Conservation (phyloP, 2,329 filamentous ascomycete genomes). For the Coniella lustricola region DNA sequence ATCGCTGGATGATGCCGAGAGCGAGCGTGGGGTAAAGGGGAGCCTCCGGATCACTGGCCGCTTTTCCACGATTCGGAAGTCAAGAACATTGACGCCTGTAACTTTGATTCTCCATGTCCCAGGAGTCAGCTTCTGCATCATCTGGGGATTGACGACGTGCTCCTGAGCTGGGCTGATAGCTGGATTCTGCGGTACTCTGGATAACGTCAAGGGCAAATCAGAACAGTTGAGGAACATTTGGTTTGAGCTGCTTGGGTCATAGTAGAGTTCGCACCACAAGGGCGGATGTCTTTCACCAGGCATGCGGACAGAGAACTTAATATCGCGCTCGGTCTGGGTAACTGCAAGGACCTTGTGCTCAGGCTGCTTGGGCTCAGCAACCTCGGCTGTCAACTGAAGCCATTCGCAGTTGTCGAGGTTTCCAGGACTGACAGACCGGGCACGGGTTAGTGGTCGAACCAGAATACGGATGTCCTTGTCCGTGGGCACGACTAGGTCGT, state of each 20-base stretch:
- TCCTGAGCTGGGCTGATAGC: constrained; percentile 27
- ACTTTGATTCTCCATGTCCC: constrained; percentile 52
- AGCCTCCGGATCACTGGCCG: constrained; percentile 32
- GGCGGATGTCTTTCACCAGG: constrained; percentile 41
- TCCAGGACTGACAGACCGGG: constrained; percentile 49
- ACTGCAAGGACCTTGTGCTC: constrained; percentile 52
- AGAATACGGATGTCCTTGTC: constrained; percentile 51
- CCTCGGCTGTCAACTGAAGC: constrained; percentile 48
- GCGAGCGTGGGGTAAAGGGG: constrained; percentile 24
- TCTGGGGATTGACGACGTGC: constrained; percentile 33
- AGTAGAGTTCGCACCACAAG: constrained; percentile 55
- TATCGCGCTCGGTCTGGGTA: constrained; percentile 52
- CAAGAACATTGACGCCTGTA: constrained; percentile 41
- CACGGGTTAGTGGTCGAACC: constrained; percentile 45
- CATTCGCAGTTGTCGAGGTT: constrained; percentile 48
- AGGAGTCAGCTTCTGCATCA: constrained; percentile 41
- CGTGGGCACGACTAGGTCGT: constrained; percentile 36
- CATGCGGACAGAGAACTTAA: constrained; percentile 53
- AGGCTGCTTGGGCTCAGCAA: constrained; percentile 42
- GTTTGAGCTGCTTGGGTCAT: constrained; percentile 52
- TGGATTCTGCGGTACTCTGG: constrained; percentile 35
- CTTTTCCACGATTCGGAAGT: constrained; percentile 53
- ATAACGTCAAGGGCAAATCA: constrained; percentile 45
- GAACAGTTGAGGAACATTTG: constrained; percentile 51
- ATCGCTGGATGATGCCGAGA: constrained; percentile 21